Evolutionary conservation across 2,329 filamentous ascomycete species (phyloP).

Genomic region (Acarospora socialis): DNA sequence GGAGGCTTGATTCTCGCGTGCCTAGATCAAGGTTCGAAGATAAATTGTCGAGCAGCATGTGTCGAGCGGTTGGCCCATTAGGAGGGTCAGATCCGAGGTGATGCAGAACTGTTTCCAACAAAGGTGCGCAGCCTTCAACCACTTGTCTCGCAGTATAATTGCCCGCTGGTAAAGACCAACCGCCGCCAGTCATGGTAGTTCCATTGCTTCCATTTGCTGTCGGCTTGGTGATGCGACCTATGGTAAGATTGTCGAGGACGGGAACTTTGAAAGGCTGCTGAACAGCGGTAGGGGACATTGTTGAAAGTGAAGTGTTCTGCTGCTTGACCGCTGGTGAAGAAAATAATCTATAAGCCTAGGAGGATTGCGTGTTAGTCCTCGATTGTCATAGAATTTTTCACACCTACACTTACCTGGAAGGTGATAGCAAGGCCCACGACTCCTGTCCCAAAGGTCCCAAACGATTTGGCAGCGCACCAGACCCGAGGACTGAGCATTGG

Average conservation of each 20-base stretch:
- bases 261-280: background rate
- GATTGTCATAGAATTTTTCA: too few relatives aligned
- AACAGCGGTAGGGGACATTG: too few relatives aligned
- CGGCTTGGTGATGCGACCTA: background rate
- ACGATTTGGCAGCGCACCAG: too few relatives aligned
- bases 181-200: too few relatives aligned
- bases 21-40: constrained; percentile 2
- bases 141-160: constrained; percentile 5
- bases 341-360: too few relatives aligned
- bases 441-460: too few relatives aligned
- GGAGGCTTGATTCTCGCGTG: constrained; percentile 4
- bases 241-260: background rate
- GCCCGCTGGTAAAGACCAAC: constrained; percentile 4
- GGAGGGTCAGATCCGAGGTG: constrained; percentile 3
- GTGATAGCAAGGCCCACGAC: too few relatives aligned
- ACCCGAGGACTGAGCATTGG: too few relatives aligned
- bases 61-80: background rate
- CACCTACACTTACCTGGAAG: too few relatives aligned
- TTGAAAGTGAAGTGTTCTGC: too few relatives aligned
- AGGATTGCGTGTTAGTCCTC: too few relatives aligned
- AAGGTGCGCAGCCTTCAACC: constrained; percentile 2
- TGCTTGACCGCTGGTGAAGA: too few relatives aligned
- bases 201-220: background rate
- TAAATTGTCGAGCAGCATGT: constrained; percentile 4
- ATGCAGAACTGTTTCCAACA: constrained; percentile 5